Percentiles rank a stretch among this genome's conserved stretches.
These are phyloP conservation scores for Neodidymelliopsis sp. DNA, from an alignment of 2,329 filamentous ascomycete species.

Conservation along the genomic window DNA sequence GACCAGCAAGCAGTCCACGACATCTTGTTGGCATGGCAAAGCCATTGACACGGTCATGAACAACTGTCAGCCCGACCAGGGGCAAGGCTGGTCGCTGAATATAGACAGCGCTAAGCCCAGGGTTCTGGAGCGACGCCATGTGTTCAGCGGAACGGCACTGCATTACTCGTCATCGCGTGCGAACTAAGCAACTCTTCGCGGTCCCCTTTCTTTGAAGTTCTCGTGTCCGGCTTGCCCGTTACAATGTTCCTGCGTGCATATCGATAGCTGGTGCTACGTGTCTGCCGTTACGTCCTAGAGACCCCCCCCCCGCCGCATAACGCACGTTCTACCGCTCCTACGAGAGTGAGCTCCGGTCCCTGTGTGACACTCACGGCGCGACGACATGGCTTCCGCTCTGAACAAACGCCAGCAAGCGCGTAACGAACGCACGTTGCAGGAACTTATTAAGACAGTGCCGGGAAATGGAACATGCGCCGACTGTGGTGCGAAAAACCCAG, in stretches of 20 bases:
- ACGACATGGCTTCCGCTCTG: constrained; percentile 72
- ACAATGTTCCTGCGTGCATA: constrained; percentile 11
- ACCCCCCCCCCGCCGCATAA: constrained; percentile 7
- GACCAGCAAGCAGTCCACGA: too few relatives aligned
- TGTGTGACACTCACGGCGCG: constrained; percentile 14
- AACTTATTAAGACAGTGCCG: constrained; percentile 81
- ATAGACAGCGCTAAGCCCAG: constrained; percentile 11
- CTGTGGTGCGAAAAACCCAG: constrained; percentile 89
- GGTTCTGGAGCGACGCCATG: constrained; percentile 20
- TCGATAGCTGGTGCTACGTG: constrained; percentile 14
- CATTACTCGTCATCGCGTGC: constrained; percentile 21
- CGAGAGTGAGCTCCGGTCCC: constrained; percentile 8
- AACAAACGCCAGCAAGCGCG: constrained; percentile 98
- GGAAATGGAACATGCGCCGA: constrained; percentile 96
- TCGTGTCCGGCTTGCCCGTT: constrained; percentile 1
- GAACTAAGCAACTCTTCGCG: constrained; percentile 14
- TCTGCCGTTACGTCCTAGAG: constrained; percentile 11
- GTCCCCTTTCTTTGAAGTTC: constrained; percentile 10
- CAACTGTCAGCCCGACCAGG: too few relatives aligned
- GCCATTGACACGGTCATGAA: too few relatives aligned
- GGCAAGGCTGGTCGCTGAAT: constrained; percentile 4
- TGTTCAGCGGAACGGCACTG: constrained; percentile 17
- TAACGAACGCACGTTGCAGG: constrained; percentile 91
- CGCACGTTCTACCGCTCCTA: constrained; percentile 17
- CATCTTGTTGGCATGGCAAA: too few relatives aligned